Evolutionary conservation across 1,284 basidiomycete genomes (phyloP), one percentile per base, ranked within the genome.

Genomic region (Pseudozyma flocculosa): DNA sequence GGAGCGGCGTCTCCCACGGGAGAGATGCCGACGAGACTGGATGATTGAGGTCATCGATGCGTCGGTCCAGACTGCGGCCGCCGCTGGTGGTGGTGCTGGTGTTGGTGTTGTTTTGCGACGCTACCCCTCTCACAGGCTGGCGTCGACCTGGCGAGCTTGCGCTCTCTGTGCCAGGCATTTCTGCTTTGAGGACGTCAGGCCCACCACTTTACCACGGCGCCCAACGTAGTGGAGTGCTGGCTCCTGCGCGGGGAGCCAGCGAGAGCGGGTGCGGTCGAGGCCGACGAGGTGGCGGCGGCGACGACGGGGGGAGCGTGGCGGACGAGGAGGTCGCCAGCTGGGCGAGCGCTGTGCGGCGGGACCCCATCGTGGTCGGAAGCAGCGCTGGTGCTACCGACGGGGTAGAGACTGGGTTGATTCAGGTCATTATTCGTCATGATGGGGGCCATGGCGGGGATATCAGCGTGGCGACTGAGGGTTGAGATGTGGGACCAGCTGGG

Each of bases 91-190:
- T 15, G 42, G 9, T 26, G 23, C 29, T 22, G 42, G 11, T 32
- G 29, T 10, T 32, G 42, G 29, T 4, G 48, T 23, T 40, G 39
- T 23, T 19, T 50, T 57, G 56, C 68, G 68, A 59, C 67, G 65
- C 56, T 48, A 58, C 64, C 68, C 59, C 68, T 70, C 68, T 70
- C 68, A 70, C 68, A 70, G 68, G 64, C 54, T 54, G 57, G 50
- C 59, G 63, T 54, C 68, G 68, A 70, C 68, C 68, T 67, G 64
- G 56, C 40, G 44, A 43, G 5, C 7, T 11, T 42, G n/a, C n/a
- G n/a, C n/a, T n/a, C n/a, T n/a, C n/a, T n/a, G 50, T 45, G 61
- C 61, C 68, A 67, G 68, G 68, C 61, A 70, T 70, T 70, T 70
- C 64, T 57, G 61, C 53, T 55, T 61, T 60, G 43, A 61, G 53